Percentiles rank a stretch among this genome's conserved stretches.
These are phyloP conservation scores for Babesia bovis DNA, from an alignment of 169 alveolate genomes.

Conservation along the genomic window DNA sequence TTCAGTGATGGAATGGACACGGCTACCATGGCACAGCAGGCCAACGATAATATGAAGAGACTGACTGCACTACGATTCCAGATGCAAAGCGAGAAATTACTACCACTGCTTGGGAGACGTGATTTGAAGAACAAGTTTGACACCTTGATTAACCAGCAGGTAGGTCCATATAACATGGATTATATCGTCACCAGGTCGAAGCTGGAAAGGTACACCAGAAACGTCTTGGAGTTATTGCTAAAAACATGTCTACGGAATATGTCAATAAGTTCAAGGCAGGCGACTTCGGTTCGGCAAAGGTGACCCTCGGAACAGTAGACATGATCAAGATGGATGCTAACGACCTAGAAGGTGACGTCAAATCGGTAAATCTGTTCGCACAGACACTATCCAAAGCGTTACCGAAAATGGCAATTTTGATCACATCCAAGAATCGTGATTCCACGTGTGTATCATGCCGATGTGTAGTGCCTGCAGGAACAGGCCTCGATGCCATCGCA, in stretches of 20 bases:
- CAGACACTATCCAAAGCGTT: slow-evolving; percentile 52
- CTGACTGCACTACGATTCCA: slow-evolving; percentile 54
- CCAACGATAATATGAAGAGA: slow-evolving; percentile 49
- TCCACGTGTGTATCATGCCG: slow-evolving; percentile 39
- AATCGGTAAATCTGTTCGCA: slow-evolving; percentile 38
- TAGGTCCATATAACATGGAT: not conserved
- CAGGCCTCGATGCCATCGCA: slow-evolving; percentile 30
- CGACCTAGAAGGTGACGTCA: slow-evolving; percentile 59
- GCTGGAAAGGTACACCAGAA: slow-evolving; percentile 63
- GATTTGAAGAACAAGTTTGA: slow-evolving; percentile 52
- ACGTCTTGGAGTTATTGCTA: slow-evolving; percentile 45
- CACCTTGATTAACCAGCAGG: slow-evolving; percentile 45
- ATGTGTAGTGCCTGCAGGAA: slow-evolving; percentile 32
- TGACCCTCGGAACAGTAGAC: slow-evolving; percentile 2
- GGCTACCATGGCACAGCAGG: slow-evolving; percentile 56
- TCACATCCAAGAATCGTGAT: slow-evolving; percentile 27
- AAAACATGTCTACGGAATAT: slow-evolving; percentile 22
- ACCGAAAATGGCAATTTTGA: slow-evolving; percentile 40
- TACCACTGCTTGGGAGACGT: slow-evolving; percentile 45
- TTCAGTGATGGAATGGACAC: slow-evolving; percentile 69
- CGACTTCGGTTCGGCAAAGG: slow-evolving; percentile 19
- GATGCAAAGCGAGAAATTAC: slow-evolving; percentile 40
- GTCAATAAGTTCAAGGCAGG: slow-evolving; percentile 21
- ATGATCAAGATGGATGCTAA: slow-evolving; percentile 23
- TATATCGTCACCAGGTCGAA: slow-evolving; percentile 11